phyloP scores from a whole-genome alignment of 106 monocot species.

The Allium sativum region DNA sequence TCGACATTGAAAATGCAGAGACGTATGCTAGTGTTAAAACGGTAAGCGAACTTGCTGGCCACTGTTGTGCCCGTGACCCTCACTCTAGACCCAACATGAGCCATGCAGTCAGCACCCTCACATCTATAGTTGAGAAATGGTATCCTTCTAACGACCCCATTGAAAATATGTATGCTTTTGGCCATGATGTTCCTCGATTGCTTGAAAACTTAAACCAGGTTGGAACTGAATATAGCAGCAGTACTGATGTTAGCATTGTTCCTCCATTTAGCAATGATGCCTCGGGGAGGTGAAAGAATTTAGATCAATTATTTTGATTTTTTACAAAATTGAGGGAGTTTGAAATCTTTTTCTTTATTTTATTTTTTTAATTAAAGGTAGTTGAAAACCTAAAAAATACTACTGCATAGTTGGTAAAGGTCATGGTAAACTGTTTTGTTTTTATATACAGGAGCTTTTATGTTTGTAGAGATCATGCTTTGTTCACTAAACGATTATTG shows the following conservation, averaged over 20 bases:
- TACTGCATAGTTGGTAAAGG: too few species aligned
- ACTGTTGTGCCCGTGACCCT: background rate
- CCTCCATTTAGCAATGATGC: too few species aligned
- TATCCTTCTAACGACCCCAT: background rate
- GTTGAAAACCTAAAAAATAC: too few species aligned
- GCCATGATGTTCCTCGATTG: background rate
- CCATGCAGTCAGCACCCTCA: background rate
- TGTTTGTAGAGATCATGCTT: too few species aligned
- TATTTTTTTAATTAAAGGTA: background rate
- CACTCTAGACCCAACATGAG: background rate
- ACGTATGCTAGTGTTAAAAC: background rate
- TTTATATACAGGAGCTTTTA: too few species aligned
- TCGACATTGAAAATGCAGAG: background rate
- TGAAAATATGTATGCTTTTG: too few species aligned
- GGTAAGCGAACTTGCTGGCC: background rate
- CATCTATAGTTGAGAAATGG: background rate
- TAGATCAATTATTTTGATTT: background rate
- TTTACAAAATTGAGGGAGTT: background rate
- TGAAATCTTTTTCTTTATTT: background rate
- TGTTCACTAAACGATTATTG: too few species aligned
- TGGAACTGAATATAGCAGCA: too few species aligned
- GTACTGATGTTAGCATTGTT: too few species aligned
- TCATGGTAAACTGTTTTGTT: too few species aligned
- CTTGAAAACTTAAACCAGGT: background rate
- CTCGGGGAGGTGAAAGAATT: too few species aligned